Percentiles rank a stretch among this genome's conserved stretches.
These are phyloP conservation scores for Hanseniaspora sp. DNA, from an alignment of 1,139 yeast species.

Conservation along the genomic window DNA sequence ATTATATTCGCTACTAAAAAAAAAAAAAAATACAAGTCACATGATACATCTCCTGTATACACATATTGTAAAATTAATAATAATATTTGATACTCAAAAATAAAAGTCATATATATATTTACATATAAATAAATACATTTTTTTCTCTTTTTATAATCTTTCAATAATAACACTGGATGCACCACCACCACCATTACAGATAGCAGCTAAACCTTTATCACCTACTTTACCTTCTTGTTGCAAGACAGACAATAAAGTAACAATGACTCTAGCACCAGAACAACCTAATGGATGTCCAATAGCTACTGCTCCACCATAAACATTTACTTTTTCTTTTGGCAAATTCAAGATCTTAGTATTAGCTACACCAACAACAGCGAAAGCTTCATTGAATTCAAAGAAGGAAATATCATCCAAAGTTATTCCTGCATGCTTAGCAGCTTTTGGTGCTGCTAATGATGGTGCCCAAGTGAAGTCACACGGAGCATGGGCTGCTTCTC, in stretches of 20 bases:
- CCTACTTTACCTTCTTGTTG: slow-evolving; percentile 60
- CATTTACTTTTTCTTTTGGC: slow-evolving; percentile 64
- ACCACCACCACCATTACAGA: slow-evolving; percentile 99
- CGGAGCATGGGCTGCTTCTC: slow-evolving; percentile 94
- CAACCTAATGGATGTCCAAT: slow-evolving; percentile 96
- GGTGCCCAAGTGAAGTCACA: slow-evolving; percentile 93
- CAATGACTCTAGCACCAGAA: slow-evolving; percentile 90
- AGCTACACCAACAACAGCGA: slow-evolving; percentile 89
- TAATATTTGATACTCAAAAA: too few species aligned
- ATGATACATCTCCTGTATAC: background rate
- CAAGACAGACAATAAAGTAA: slow-evolving; percentile 68
- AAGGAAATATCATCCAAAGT: slow-evolving; percentile 40
- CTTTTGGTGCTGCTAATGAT: slow-evolving; percentile 86
- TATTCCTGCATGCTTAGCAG: slow-evolving; percentile 74
- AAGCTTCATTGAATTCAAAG: slow-evolving; percentile 93
- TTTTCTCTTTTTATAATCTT: slow-evolving; percentile 28
- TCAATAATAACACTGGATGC: slow-evolving; percentile 78
- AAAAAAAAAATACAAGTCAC: background rate
- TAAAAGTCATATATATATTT: background rate
- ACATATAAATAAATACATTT: background rate
- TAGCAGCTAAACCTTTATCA: slow-evolving; percentile 84
- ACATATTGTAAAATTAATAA: too few species aligned
- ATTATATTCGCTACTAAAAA: too few species aligned
- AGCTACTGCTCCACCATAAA: slow-evolving; percentile 97
- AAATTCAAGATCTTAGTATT: slow-evolving; percentile 65